Percentiles rank a stretch among this genome's conserved stretches.
phyloP scores from a whole-genome alignment of 371 early-diverging fungal species.

The Basidiobolus meristosporus region DNA sequence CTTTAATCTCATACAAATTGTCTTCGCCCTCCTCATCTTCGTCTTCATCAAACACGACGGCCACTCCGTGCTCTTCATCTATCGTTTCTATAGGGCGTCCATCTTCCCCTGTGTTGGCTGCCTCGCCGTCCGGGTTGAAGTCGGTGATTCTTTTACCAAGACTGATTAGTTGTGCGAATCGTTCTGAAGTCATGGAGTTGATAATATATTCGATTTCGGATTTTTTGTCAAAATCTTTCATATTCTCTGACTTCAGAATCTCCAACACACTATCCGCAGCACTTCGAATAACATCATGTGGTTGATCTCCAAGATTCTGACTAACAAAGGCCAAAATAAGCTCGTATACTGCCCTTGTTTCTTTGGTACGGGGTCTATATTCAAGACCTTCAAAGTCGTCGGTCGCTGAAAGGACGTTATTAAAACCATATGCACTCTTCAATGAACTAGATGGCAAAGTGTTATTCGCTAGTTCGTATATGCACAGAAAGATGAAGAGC shows the following conservation, averaged over 20 bases:
- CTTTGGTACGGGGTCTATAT: conserved; percentile 83
- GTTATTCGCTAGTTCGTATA: background rate
- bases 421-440: conserved; percentile 52
- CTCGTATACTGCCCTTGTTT: conserved; percentile 84
- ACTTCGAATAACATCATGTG: conserved; percentile 71
- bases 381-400: conserved; percentile 72
- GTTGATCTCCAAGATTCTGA: conserved; percentile 68
- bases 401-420: conserved; percentile 73
- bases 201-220: conserved; percentile 57
- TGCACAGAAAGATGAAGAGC: background rate
- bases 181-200: conserved; percentile 41
- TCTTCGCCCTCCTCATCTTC: conserved; percentile 36
- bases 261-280: conserved; percentile 76
- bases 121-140: conserved; percentile 24
- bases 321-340: conserved; percentile 67
- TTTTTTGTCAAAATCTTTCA: conserved; percentile 81
- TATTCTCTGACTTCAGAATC: conserved; percentile 62
- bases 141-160: conserved; percentile 89
- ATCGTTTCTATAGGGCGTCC: conserved; percentile 22
- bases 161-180: conserved; percentile 74
- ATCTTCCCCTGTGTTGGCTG: conserved; percentile 14
- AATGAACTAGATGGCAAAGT: conserved; percentile 10
- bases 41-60: conserved; percentile 55
- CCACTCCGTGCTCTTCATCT: conserved; percentile 55
- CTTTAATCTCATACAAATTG: conserved; percentile 14